Evolutionary conservation across 2,329 filamentous ascomycete species (phyloP), one percentile per base, ranked within the genome.

Genomic region (Hymenoscyphus albidus): DNA sequence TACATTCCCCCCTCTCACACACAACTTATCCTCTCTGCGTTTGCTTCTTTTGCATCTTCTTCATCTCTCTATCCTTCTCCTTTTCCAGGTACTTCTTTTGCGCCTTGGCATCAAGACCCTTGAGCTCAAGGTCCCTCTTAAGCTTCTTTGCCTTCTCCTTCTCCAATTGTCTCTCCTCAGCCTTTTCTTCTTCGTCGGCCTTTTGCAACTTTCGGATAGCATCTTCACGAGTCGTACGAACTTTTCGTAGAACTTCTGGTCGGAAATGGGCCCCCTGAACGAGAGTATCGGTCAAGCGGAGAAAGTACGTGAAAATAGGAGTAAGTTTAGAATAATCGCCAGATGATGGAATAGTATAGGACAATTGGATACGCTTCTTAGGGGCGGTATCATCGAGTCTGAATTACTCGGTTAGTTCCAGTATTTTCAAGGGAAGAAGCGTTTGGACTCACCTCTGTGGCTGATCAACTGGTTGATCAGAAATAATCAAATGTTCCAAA

Each of bases 381-480:
- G 93, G 90, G 61, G 81, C 77, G 40, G 91, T 91, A 76, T 98
- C 94, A 67, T 97, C 88, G 73, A 98, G 83, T 67, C 90, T 96
- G 72, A 39, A 64, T 22, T 16, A 14, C 10, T 63, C 58, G 60
- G 65, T 64, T 58, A 69, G 61, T 57, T 27, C 27, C n/a, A 35
- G 5, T 13, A 54, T 10, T 22, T 27, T 54, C 10, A 18, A 1
- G 42, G 5, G 9, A 31, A 31, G 54, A 5, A 14, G n/a, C 18
- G 3, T 12, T 10, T 42, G 22, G 3, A 80, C 87, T 79, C 82
- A 94, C 91, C 88, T 96, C 74, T 82, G 84, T 63, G 95, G 95
- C 79, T 92, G 93, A 71, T 97, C 92, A 62, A 88, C 80, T 42
- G 94, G 93, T 79, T 97, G 93, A 76, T 99, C 95, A 22, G 89